Base-by-base conservation (phyloP, 2,329 filamentous ascomycete genomes). In the Xylariaceae sp. region DNA sequence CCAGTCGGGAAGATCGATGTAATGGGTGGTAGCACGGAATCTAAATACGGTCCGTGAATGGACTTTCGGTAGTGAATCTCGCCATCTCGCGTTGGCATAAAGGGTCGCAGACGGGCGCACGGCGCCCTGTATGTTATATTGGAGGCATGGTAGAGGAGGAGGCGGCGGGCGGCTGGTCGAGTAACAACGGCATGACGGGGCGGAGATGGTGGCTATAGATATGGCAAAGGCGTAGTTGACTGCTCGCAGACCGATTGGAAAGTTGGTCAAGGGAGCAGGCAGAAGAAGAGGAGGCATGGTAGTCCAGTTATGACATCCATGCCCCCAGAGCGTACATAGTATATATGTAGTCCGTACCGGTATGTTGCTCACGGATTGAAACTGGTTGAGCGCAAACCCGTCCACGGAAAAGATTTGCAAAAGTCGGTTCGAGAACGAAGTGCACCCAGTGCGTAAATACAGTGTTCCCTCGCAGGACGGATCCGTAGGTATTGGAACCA, bases 1-100 rank as follows among this genome's bases (percentile, higher is more conserved):
- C 51, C 75, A 72, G 19, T 70, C 70, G 0, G 83, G 83, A n/a
- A 86, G 68, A 47, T 83, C 73, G 53, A 79, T 74, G 64, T 84
- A 86, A 57, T 77, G 68, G n/a, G 71, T 77, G 54, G 81, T 71
- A 47, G 77, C 63, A 19, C 64, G 58, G 48, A 64, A 65, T 22
- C 55, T 61, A 52, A 68, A 72, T 36, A 69, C 39, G 5, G 61
- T 66, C 44, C 64, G 69, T 43, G 62, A 43, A 16, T 59, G 56
- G 34, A 57, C 57, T n/a, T 60, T 54, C 34, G 65, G 56, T 37
- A 57, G 42, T 15, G 62, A 30, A 12, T 43, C 56, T 48, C 40
- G 54, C 2, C 59, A 19, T 40, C 34, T 50, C 21, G 30, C 32
- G 10, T 57, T 47, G 7, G 39, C 21, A 29, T 43, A 46, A 6